Evolutionary conservation across 2,329 filamentous ascomycete genomes (phyloP), one percentile per base, ranked within the genome.

Genomic region (Pseudogymnoascus destructans): DNA sequence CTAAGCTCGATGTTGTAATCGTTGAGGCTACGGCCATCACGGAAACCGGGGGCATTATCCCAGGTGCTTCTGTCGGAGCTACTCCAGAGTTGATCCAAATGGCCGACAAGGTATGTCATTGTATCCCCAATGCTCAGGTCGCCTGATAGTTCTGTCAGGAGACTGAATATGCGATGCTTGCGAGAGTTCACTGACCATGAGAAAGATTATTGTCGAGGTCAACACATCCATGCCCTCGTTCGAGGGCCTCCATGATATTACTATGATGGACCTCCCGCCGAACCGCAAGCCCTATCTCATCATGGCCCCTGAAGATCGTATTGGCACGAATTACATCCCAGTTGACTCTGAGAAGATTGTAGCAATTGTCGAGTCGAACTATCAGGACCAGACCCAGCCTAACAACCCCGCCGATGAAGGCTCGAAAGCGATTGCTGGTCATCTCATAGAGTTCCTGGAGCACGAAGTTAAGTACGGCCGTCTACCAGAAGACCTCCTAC

Each of bases 191-290:
- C 25, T 52, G 13, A 52, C 46, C 25, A 52, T 30, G n/a, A 17
- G n/a, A 30, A 52, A 78, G 79, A 82, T 95, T 73, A 89, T 95
- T 68, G 88, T 95, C 68, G 89, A 95, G 74, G 86, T 95, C 73
- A 95, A 95, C 76, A 95, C 90, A 0, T 77, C 89, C 1, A 81
- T 87, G 56, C 89, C 89, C 4, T 89, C 82, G 42, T 91, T 95
- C 67, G 86, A 93, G 70, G 90, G 89, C 57, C 79, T 95, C 15
- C 89, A 95, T 76, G 90, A 95, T 67, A 95, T 95, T 70, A 90
- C 87, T 61, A 86, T 91, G 79, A 89, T 86, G n/a, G 86, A 93
- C 64, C 75, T 91, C 9, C 89, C 89, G 15, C 89, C 89, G 1
- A 74, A 78, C 63, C 79, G 89, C 64, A 95, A 93, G 75, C 89